Evolutionary conservation across 306 rosid genomes (phyloP).

Genomic region (Comarum palustre): DNA sequence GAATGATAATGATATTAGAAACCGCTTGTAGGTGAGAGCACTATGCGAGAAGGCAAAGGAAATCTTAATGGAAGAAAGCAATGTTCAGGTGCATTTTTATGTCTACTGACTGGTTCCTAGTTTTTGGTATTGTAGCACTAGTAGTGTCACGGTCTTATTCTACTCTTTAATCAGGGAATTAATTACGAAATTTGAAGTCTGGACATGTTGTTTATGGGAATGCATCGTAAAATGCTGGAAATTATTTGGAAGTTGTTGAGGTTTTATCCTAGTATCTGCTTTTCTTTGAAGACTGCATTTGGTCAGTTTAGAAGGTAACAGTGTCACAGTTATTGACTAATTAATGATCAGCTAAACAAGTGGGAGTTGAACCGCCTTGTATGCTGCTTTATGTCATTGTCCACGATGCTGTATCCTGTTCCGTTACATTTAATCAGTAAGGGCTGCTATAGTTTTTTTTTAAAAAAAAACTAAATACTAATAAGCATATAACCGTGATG

Average conservation of each 20-base stretch:
- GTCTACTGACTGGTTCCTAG: not conserved
- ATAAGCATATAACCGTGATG: not conserved
- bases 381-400: not conserved
- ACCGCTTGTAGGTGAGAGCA: conserved; percentile 57
- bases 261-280: not conserved
- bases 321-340: not conserved
- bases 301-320: not conserved
- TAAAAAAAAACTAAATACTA: not conserved
- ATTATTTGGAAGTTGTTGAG: not conserved
- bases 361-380: not conserved
- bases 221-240: not conserved
- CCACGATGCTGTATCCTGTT: not conserved
- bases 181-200: not conserved
- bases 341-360: not conserved
- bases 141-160: conserved; percentile 13
- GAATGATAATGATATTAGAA: not conserved
- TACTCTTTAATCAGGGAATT: not conserved
- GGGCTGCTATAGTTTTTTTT: not conserved
- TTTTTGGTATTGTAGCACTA: not conserved
- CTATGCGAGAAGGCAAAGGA: conserved; percentile 95
- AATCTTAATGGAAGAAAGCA: conserved; percentile 90
- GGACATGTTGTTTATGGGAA: conserved; percentile 12
- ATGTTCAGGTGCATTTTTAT: conserved; percentile 76
- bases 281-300: conserved; percentile 1
- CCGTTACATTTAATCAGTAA: not conserved